Base-by-base conservation (phyloP, 176 grass and related monocot species). In the Olyra latifolia region DNA sequence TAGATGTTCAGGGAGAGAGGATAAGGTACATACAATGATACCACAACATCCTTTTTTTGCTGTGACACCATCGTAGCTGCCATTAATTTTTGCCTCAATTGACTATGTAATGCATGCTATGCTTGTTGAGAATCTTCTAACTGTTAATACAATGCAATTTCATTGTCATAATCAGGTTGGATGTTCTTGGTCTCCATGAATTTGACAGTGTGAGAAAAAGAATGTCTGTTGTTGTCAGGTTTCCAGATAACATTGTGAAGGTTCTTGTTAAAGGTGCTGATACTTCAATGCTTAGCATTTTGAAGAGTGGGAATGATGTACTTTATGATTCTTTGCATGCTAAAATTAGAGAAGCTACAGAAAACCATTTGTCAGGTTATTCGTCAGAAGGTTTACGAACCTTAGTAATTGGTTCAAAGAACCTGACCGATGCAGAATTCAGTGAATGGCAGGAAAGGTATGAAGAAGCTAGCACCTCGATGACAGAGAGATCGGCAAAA, bases 241-340 rank as follows among this genome's bases (percentile, higher is more conserved):
- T 99, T 87, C 93, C 97, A 10, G 86, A 99, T 52, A 93, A 91
- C 82, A 80, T 66, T 57, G 93, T 91, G 74, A 99, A 93, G 73
- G 97, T 99, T 91, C 93, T 99, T 87, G 97, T 95, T 61, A 99
- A 99, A 83, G 97, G 97, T 45, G 97, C 97, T 69, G 97, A 99
- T 74, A 99, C 72, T 76, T 99, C 97, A 78, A 90, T 99, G 84
- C 87, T 99, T 66, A 86, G 53, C 76, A 95, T 99, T 87, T 83
- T 99, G 71, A 88, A 89, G 38, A 48, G 14, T 39, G 76, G 68
- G 20, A 66, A 84, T 69, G 72, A 85, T 13, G 72, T 9, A 30
- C 71, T 83, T 62, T 30, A 47, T 24, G 74, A 81, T 81, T 80
- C 80, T 10, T 78, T 91, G 75, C 85, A 80, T 71, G 66, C 58